Evolutionary conservation across 305 asterid genomes (phyloP).

Genomic region (Fraxinus platypoda): DNA sequence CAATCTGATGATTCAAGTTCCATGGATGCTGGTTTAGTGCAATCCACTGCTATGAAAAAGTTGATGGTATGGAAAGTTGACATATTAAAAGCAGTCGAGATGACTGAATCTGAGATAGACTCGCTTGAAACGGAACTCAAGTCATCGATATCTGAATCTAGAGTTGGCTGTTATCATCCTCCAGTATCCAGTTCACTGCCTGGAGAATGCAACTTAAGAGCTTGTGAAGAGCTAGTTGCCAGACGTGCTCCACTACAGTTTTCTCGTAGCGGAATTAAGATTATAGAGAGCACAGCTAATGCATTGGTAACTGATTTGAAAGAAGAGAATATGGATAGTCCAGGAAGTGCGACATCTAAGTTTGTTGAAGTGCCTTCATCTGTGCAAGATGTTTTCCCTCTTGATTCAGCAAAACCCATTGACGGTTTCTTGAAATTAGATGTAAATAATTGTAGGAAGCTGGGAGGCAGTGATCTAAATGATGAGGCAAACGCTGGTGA

Average conservation of each 20-base stretch:
- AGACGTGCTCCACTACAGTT: conserved; percentile 42
- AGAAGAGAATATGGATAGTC: conserved; percentile 62
- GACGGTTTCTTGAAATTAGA: conserved; percentile 30
- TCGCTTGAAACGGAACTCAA: conserved; percentile 77
- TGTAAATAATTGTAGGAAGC: conserved; percentile 27
- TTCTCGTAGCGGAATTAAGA: conserved; percentile 39
- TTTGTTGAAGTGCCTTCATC: conserved; percentile 39
- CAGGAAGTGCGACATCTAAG: conserved; percentile 63
- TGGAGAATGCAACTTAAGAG: conserved; percentile 28
- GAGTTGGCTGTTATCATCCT: conserved; percentile 33
- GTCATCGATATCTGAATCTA: conserved; percentile 44
- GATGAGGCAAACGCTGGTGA: conserved; percentile 30
- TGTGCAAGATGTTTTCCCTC: conserved; percentile 30
- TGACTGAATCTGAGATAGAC: conserved; percentile 84
- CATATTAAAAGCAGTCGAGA: conserved; percentile 70
- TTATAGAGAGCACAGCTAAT: conserved; percentile 31
- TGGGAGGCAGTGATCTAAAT: conserved; percentile 27
- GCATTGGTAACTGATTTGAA: conserved; percentile 35
- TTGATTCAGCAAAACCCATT: conserved; percentile 29
- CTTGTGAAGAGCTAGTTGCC: conserved; percentile 37
- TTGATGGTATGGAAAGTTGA: conserved; percentile 70
- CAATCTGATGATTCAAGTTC: conserved; percentile 57
- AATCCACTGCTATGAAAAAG: conserved; percentile 64
- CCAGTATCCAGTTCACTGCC: conserved; percentile 41
- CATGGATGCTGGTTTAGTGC: conserved; percentile 53